These are phyloP conservation scores for Leishmania major DNA, from an alignment of 208 protist genomes.

Conservation along the genomic window DNA sequence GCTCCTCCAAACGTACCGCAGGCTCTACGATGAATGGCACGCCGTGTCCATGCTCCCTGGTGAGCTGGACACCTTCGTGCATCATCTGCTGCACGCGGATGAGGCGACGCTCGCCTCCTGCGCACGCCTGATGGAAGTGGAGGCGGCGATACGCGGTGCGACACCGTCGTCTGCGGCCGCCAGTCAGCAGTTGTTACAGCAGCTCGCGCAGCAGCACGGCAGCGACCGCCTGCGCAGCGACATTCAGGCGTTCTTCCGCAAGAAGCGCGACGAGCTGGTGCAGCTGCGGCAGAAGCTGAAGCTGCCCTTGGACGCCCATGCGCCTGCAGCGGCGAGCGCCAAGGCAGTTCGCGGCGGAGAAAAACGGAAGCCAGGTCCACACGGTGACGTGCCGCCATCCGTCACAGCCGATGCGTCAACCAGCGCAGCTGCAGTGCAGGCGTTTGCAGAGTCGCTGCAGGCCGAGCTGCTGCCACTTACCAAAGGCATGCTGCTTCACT, in stretches of 20 bases:
- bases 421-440: slow-evolving; percentile 4
- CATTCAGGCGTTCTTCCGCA: slow-evolving; percentile 70
- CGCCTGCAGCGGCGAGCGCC: neutral
- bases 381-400: neutral
- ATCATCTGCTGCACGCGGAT: slow-evolving; percentile 42
- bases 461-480: slow-evolving; percentile 80
- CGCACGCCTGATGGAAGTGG: slow-evolving; percentile 23
- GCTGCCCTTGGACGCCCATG: slow-evolving; percentile 32
- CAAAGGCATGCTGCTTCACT: slow-evolving; percentile 63
- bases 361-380: neutral
- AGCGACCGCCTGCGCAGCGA: slow-evolving; percentile 83
- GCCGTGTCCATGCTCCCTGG: slow-evolving; percentile 56
- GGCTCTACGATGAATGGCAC: slow-evolving; percentile 32
- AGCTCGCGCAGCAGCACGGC: slow-evolving; percentile 29
- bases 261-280: slow-evolving; percentile 59
- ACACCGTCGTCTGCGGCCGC: neutral
- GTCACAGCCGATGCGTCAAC: neutral
- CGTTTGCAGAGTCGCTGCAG: slow-evolving; percentile 54
- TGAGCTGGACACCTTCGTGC: slow-evolving; percentile 56
- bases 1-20: slow-evolving; percentile 9
- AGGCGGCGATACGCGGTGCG: slow-evolving; percentile 13
- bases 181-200: slow-evolving; percentile 17
- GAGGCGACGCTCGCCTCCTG: slow-evolving; percentile 25
- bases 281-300: slow-evolving; percentile 59
- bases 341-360: neutral